These are phyloP conservation scores for Diaporthe eres DNA, from an alignment of 2,329 filamentous ascomycete species.

Conservation along the genomic window DNA sequence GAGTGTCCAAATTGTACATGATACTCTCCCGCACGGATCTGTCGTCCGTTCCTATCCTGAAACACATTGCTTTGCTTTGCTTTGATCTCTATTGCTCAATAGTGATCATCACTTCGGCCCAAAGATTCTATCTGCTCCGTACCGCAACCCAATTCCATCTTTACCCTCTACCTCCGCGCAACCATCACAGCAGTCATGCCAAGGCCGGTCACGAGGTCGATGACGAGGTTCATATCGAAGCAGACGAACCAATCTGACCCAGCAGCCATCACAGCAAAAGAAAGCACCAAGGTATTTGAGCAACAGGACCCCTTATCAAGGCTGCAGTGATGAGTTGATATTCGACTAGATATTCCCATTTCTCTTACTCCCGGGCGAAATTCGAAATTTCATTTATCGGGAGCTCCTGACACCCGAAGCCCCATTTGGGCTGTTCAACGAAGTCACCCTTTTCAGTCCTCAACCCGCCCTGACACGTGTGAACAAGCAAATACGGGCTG, in stretches of 20 bases:
- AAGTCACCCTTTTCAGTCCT: not conserved
- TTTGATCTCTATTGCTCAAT: too few species aligned
- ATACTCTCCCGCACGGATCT: too few species aligned
- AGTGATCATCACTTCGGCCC: too few species aligned
- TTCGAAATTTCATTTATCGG: not conserved
- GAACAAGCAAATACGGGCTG: conserved; percentile 3
- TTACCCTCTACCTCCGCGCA: not conserved
- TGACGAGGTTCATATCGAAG: not conserved
- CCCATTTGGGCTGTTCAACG: not conserved
- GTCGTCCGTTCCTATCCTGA: too few species aligned
- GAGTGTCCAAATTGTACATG: too few species aligned
- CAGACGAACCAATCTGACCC: not conserved
- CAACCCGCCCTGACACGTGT: not conserved
- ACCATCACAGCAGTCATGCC: not conserved
- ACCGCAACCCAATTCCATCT: not conserved
- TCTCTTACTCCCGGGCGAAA: not conserved
- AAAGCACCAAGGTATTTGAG: not conserved
- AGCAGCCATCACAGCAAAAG: not conserved
- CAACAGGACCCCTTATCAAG: not conserved
- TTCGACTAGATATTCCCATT: not conserved
- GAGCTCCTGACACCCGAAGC: not conserved
- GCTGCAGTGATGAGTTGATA: not conserved
- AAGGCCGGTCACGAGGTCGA: not conserved
- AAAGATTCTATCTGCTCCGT: not conserved
- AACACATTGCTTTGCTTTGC: too few species aligned